Evolutionary conservation across 2,329 filamentous ascomycete genomes (phyloP).

Genomic region (Dactylella cylindrospora): DNA sequence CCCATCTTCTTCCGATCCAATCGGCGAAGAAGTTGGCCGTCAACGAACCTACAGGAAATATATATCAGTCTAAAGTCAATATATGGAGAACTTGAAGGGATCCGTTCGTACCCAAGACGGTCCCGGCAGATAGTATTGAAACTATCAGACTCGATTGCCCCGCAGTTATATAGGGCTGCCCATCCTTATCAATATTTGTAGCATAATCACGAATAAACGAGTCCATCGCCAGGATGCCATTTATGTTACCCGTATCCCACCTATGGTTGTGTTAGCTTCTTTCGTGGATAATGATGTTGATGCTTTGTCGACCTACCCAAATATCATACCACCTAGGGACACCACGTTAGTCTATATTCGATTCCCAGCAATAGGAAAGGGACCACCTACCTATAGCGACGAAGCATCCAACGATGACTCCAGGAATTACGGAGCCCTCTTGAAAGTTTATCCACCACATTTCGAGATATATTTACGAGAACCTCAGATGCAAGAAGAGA

Average conservation of each 20-base stretch:
- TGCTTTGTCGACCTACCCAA: constrained; percentile 13
- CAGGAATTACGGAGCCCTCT: constrained; percentile 41
- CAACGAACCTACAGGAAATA: constrained; percentile 65
- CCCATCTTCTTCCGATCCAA: constrained; percentile 50
- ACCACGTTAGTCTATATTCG: constrained; percentile 6
- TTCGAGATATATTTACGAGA: neutral
- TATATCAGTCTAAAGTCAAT: constrained; percentile 65
- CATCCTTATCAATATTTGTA: constrained; percentile 17
- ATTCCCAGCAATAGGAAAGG: neutral
- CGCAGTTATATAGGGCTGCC: constrained; percentile 31
- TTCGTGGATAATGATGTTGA: neutral
- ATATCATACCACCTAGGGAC: constrained; percentile 32
- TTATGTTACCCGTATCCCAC: constrained; percentile 60
- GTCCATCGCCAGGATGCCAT: constrained; percentile 62
- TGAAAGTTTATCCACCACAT: constrained; percentile 44
- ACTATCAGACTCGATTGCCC: constrained; percentile 65
- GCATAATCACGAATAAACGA: constrained; percentile 43
- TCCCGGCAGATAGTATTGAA: constrained; percentile 74
- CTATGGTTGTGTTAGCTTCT: neutral
- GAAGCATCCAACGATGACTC: constrained; percentile 42
- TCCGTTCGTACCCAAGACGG: constrained; percentile 72
- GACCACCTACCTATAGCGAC: constrained; percentile 33
- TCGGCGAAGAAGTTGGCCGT: constrained; percentile 72
- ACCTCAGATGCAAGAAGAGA: neutral
- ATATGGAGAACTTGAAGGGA: constrained; percentile 66